These are phyloP conservation scores for Corymbia citriodora DNA, from an alignment of 441 rosid species.

Conservation along the genomic window DNA sequence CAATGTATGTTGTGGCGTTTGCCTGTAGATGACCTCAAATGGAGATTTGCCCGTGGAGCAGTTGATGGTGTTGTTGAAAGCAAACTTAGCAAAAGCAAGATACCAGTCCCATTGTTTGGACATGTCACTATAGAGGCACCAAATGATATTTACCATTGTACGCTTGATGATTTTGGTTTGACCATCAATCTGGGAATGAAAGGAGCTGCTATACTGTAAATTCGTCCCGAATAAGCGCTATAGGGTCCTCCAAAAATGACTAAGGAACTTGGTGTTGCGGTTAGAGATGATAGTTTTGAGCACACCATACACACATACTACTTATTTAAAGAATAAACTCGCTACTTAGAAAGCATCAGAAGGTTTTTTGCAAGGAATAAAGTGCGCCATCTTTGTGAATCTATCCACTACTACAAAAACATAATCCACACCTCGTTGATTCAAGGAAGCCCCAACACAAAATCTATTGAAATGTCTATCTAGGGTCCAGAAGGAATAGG, in stretches of 20 bases:
- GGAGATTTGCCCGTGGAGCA: neutral
- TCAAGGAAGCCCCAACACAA: neutral
- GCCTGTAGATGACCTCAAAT: neutral
- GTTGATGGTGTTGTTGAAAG: neutral
- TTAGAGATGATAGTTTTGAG: neutral
- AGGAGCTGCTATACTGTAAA: neutral
- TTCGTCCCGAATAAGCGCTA: neutral
- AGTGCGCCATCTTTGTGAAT: neutral
- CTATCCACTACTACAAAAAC: neutral
- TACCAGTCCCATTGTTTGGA: neutral
- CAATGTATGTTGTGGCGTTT: neutral
- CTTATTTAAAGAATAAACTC: neutral
- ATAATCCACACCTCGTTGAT: neutral
- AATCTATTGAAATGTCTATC: neutral
- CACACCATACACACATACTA: neutral
- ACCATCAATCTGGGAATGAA: neutral
- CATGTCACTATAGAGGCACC: neutral
- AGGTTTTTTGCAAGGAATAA: neutral
- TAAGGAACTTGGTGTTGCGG: neutral
- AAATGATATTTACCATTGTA: accelerated
- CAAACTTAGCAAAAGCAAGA: accelerated
- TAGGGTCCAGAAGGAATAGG: neutral
- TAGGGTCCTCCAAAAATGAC: neutral
- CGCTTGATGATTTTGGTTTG: neutral
- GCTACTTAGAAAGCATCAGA: neutral